Base-by-base conservation (phyloP, 2,329 filamentous ascomycete species). In the Colletotrichum scovillei region DNA sequence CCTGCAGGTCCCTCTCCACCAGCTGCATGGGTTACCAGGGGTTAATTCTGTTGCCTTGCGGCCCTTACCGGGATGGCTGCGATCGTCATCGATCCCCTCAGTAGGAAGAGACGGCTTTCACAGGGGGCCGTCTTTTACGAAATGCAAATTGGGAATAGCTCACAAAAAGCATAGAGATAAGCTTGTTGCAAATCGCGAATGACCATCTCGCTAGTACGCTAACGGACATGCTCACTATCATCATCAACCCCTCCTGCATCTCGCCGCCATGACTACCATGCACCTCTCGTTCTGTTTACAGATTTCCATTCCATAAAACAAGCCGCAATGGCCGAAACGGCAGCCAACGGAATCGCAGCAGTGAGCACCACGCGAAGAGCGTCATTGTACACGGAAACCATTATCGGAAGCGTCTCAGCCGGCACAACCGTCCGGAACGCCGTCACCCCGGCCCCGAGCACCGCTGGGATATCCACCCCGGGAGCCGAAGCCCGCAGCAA, bases 311-410 rank as follows among this genome's bases (percentile, higher is more conserved):
- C 58, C 69, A 74, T 60, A 8, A 67, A 74, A 32, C 68, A 74
- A 35, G 72, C 57, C 9, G 72, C 68, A 58, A 74, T 57, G 8
- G 46, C 42, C 11, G 72, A 70, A 8, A 72, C 8, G 8, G 63
- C 72, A 12, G 69, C 69, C 69, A 74, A 49, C 1, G 69, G 63
- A 46, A 74, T 64, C 3, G 72, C 72, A 35, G 46, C 69, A 8
- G 72, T 91, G 30, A 90, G 85, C 4, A 86, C 84, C 7, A 91
- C 88, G 77, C 90, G 90, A 77, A 92, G 89, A 0, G 88, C 88
- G 64, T 87, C 81, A 71, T 88, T 92, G 81, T 93, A 93, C 0
- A 88, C 89, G 0, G 77, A 64, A 19, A 92, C 81, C 55, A 93
- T 88, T 0, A 84, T 84, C 0, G 81, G 78, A 0, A 92, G 77